A percentile compares a stretch with the other conserved stretches of the same genome.
Conservation (phyloP, 1,139 yeast species). For the Taiozyma onychis region DNA sequence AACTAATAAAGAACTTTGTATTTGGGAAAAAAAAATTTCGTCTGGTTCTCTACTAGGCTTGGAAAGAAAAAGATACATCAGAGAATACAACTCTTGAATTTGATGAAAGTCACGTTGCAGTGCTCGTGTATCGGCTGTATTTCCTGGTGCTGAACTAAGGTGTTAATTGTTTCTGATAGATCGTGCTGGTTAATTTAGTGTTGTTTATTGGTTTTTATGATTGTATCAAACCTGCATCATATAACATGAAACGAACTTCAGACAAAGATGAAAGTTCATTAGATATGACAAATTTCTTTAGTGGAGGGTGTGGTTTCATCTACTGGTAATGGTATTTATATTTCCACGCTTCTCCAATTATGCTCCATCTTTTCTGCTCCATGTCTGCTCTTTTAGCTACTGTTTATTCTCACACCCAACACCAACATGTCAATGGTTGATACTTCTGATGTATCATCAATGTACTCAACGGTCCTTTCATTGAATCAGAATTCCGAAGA, state of each 20-base stretch:
- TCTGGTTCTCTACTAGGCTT: no score
- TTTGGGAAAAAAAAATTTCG: no score
- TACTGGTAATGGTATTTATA: not conserved
- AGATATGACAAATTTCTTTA: not conserved
- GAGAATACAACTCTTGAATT: not conserved
- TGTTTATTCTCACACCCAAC: not conserved
- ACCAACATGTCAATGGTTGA: not conserved
- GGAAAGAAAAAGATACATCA: no score
- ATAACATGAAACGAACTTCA: conserved; percentile 13
- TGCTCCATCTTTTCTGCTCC: not conserved
- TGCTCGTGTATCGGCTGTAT: no score
- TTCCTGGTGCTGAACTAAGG: no score
- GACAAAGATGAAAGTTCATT: conserved; percentile 2
- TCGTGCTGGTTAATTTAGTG: not conserved
- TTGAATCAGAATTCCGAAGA: not conserved
- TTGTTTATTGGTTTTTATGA: not conserved
- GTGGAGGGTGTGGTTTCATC: not conserved
- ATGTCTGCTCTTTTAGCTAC: not conserved
- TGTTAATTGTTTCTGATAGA: no score
- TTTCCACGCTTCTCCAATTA: not conserved
- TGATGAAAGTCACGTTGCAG: no score
- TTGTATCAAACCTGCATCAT: conserved; percentile 2
- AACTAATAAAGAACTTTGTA: no score
- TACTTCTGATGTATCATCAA: conserved; percentile 6
- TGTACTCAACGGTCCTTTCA: conserved; percentile 7